A percentile compares a stretch with the other conserved stretches of the same genome.
phyloP scores from a whole-genome alignment of 139 green algal species.

The Ulvella scutata region DNA sequence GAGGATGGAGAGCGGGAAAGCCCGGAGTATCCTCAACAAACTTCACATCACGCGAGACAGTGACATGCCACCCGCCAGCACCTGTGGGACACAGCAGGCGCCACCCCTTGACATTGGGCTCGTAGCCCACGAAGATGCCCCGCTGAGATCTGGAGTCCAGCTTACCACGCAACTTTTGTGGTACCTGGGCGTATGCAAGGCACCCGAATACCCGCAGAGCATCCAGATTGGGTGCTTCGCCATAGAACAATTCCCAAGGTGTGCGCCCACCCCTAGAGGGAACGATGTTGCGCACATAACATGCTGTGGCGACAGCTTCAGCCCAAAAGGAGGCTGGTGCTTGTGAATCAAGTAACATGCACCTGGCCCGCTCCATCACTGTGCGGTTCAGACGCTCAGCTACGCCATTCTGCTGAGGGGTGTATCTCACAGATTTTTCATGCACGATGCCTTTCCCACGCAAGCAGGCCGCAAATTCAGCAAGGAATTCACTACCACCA shows the following conservation, averaged over 20 bases:
- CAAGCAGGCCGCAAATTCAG: neutral
- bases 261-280: neutral
- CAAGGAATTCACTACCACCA: slow-evolving; percentile 4
- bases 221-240: slow-evolving; percentile 7
- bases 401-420: slow-evolving; percentile 11
- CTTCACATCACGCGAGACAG: too few species aligned
- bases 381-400: slow-evolving; percentile 16
- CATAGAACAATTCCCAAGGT: slow-evolving; percentile 6
- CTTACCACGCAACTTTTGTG: slow-evolving; percentile 9
- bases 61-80: too few species aligned
- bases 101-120: slow-evolving; percentile 2
- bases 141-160: neutral
- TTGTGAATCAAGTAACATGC: neutral
- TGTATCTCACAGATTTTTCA: slow-evolving; percentile 3
- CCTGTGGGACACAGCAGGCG: too few species aligned
- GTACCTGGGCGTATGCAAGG: neutral
- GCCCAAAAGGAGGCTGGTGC: neutral
- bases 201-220: slow-evolving; percentile 10
- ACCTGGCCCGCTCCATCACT: neutral
- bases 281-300: neutral
- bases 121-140: slow-evolving; percentile 13
- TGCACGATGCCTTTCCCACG: neutral
- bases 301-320: neutral
- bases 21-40: too few species aligned
- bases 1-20: too few species aligned